Base-by-base conservation (phyloP, 352 stramenopile species). In the Phytophthora vignae region DNA sequence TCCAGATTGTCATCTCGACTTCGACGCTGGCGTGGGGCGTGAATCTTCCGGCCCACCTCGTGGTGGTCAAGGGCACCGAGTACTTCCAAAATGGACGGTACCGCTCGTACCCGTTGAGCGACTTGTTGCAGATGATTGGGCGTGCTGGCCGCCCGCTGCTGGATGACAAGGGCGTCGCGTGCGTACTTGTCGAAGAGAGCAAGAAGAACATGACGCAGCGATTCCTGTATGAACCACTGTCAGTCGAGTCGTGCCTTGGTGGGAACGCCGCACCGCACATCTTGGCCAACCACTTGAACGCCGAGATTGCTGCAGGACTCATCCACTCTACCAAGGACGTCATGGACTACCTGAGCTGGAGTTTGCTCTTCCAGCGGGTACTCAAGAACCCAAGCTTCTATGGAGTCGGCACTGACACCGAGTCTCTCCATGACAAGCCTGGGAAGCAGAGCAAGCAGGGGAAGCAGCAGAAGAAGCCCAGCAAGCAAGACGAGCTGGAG, bases 111-210 rank as follows among this genome's bases (percentile, higher is more conserved):
- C 95, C 97, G 31, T 87, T 99, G 59, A 99, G 97, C 12, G 98
- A 99, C 77, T 83, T 99, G 36, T 74, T 99, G n/a, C 98, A 99
- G 77, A 99, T 99, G 98, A 99, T 99, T 85, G 98, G 98, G 12
- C 85, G 98, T 57, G 98, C 98, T 4, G 98, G 98, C 9, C 90
- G 98, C 3, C 97, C 97, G 22, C 84, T 98, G 49, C 98, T 99
- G 73, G 98, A 99, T 77, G 93, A 93, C 19, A 90, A 94, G 74
- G 97, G 97, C 38, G 85, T 99, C 36, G 98, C 98, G 15, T 98
- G 98, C 73, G 97, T 99, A 17, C 90, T 99, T 54, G 96, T 99
- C 9, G 91, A 99, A 74, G 96, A 98, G 63, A 94, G 91, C 46
- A 99, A 99, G 85, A 99, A 99, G 85, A 98, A 98, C 71, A 99